These are phyloP conservation scores for Eucommia ulmoides DNA, from an alignment of 257 asterid genomes.

Conservation along the genomic window DNA sequence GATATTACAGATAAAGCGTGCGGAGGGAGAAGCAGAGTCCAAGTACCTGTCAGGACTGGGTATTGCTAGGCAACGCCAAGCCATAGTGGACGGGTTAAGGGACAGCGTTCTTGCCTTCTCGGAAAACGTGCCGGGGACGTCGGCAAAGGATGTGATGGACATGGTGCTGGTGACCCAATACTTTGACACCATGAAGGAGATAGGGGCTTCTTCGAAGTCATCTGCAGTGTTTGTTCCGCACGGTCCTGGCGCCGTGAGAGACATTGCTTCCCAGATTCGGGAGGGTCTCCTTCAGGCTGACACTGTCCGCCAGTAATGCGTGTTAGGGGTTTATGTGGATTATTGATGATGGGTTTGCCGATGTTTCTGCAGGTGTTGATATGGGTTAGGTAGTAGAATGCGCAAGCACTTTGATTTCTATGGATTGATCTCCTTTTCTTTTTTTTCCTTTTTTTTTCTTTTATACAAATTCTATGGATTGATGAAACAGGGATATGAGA, in stretches of 20 bases:
- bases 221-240: constrained; percentile 22
- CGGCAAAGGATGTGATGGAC: constrained; percentile 25
- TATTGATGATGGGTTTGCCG: too few species aligned
- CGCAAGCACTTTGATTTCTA: too few species aligned
- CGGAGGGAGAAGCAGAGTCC: constrained; percentile 22
- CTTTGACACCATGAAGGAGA: constrained; percentile 24
- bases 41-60: constrained; percentile 18
- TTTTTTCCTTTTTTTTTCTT: too few species aligned
- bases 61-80: constrained; percentile 24
- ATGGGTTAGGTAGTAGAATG: too few species aligned
- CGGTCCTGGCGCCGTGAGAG: constrained; percentile 22
- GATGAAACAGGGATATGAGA: too few species aligned
- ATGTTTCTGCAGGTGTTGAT: too few species aligned
- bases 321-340: too few species aligned
- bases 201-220: constrained; percentile 18
- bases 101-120: constrained; percentile 23
- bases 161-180: constrained; percentile 22
- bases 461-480: too few species aligned
- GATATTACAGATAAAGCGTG: constrained; percentile 17
- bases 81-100: constrained; percentile 21
- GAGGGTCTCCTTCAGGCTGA: constrained; percentile 22
- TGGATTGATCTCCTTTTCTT: too few species aligned
- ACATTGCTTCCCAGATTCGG: constrained; percentile 21
- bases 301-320: constrained; percentile 1
- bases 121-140: constrained; percentile 19